Percentiles rank a stretch among this genome's conserved stretches.
These are phyloP conservation scores for Papiliotrema laurentii DNA, from an alignment of 1,284 basidiomycete genomes.

Conservation along the genomic window DNA sequence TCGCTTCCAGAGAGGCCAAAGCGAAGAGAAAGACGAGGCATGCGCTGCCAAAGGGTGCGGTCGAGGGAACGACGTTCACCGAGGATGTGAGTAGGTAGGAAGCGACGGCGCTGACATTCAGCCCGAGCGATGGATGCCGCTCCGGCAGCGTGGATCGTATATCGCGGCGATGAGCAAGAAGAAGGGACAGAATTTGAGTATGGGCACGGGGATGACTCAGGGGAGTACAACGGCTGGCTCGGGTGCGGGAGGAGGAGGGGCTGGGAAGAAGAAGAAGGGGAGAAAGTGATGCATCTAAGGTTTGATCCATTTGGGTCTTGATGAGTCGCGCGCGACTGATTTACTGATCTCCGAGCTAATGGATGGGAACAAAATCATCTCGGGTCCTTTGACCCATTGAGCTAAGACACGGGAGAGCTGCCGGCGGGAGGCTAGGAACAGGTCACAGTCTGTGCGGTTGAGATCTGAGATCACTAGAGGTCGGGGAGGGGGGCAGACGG, in stretches of 20 bases:
- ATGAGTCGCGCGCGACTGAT: neutral
- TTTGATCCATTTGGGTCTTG: too few relatives aligned
- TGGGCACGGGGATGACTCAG: slow-evolving; percentile 39
- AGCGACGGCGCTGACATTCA: slow-evolving; percentile 7
- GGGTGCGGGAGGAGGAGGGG: slow-evolving; percentile 11
- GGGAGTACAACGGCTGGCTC: slow-evolving; percentile 20
- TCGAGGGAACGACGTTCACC: slow-evolving; percentile 28
- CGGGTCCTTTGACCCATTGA: too few relatives aligned
- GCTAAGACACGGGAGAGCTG: too few relatives aligned
- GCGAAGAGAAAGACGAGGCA: slow-evolving; percentile 33
- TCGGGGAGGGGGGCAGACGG: too few relatives aligned
- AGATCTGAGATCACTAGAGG: too few relatives aligned
- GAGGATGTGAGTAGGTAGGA: slow-evolving; percentile 39
- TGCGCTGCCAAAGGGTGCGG: slow-evolving; percentile 43
- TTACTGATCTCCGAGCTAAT: too few relatives aligned
- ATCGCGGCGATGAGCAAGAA: slow-evolving; percentile 28
- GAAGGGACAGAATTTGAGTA: slow-evolving; percentile 34
- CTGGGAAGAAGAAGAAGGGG: slow-evolving; percentile 25
- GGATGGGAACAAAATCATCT: too few relatives aligned
- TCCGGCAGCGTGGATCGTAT: slow-evolving; percentile 38
- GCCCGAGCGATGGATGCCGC: slow-evolving; percentile 48
- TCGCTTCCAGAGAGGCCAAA: slow-evolving; percentile 10
- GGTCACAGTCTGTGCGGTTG: too few relatives aligned
- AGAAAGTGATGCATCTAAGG: too few relatives aligned
- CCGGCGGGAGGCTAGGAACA: too few relatives aligned